Evolutionary conservation across 2,329 filamentous ascomycete species (phyloP), one percentile per base, ranked within the genome.

Genomic region (Pyrenophora teres): DNA sequence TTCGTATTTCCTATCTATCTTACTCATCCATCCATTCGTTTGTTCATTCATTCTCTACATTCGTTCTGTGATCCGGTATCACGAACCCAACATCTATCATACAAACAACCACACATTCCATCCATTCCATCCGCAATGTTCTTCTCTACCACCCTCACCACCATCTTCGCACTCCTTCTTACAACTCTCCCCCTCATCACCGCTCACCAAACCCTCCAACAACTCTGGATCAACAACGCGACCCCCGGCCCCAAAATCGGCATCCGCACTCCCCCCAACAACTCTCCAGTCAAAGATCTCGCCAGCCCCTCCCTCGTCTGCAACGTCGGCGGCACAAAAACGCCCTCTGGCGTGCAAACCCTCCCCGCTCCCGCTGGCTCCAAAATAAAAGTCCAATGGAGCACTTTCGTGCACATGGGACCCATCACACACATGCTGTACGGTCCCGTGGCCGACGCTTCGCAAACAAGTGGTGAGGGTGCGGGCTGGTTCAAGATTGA

Each of bases 381-480:
- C 57, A 60, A 56, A 16, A 70, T 73, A 62, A 72, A 66, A 49
- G 66, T 71, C 25, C 58, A 69, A 41, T 69, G 68, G 66, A 62
- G 69, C 50, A 44, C 52, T 16, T 78, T 67, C 16, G 52, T 57
- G 23, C 70, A 72, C 56, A 69, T 67, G 8, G 70, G 70, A 7
- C 67, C 70, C 10, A 71, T 73, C 49, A 71, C 68, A 12, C 69
- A 71, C 57, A 61, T 70, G 52, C 63, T 73, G 32, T 67, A 67
- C 51, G 65, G 67, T 16, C 70, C 68, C 56, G 78, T 88, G 60
- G 84, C 87, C 73, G 87, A 86, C 72, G 80, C 69, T 9, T 56
- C 57, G 23, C 53, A 59, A 35, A 68, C 60, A 8, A 65, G 64
- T 38, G 70, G 68, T 38, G 59, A 66, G 21, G 71, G 70, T 16